Evolutionary conservation across 225 moss, liverwort and hornwort species (phyloP), one percentile per base, ranked within the genome.

Genomic region (Asterella californica): DNA sequence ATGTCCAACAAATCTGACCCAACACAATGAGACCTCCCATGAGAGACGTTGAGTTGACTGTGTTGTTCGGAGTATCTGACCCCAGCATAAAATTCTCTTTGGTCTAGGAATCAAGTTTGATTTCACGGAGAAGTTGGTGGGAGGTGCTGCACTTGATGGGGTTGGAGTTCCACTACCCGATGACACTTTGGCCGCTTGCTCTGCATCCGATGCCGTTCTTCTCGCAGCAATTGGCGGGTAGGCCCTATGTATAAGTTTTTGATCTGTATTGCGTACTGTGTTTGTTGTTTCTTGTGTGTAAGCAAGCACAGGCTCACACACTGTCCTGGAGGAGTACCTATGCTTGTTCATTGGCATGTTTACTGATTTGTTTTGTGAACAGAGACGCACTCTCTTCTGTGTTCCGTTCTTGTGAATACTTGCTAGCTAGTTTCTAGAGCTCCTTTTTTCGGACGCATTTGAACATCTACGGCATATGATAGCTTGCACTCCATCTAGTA

Each of bases 181-280:
- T 75, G 97, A 99, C 38, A 99, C 93, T 71, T 73, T 99, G 78
- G 70, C 82, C 33, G 50, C 92, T 84, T 99, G 95, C 77, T 87
- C 85, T 65, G 84, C 88, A 54, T 88, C 92, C 15, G 91, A 94
- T 90, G 93, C 94, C 15, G 97, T 95, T 79, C 94, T 99, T 61
- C 89, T 99, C 82, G 91, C 94, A 83, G 90, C 97, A 9, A 95
- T 99, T 90, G 95, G 97, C 84, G 97, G 97, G 97, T 95, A 90
- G 38, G 81, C 54, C 75, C 30, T 18, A 1, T 6, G 38, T 17
- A 22, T 42, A 42, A 42, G 42, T 42, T 2, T 42, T 42, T 3
- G 42, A 42, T 33, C 0, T 49, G 57, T 5, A 24, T 19, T 15
- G 24, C 3, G 24, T 57, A 57, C 57, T 57, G 21, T 57, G 21